phyloP scores from a whole-genome alignment of 2,329 filamentous ascomycete genomes.

The Neofusicoccum ribis region DNA sequence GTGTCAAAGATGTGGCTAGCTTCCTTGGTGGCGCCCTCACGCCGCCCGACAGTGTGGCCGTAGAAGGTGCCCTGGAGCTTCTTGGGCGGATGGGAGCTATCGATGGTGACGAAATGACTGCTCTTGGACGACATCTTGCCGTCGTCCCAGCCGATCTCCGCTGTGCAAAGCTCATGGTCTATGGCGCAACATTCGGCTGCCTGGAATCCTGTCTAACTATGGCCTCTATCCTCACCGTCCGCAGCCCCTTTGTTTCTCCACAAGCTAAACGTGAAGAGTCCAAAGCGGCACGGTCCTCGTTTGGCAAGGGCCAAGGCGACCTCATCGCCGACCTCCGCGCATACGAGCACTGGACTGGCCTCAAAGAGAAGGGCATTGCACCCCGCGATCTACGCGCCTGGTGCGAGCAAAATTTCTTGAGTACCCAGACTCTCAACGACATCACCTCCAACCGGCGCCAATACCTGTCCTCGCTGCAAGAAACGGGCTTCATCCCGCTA shows the following conservation, averaged over 20 bases:
- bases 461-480: slow-evolving; percentile 80
- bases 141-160: slow-evolving; percentile 93
- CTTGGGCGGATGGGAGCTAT: slow-evolving; percentile 85
- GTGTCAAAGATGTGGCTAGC: slow-evolving; percentile 73
- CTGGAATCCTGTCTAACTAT: slow-evolving; percentile 86
- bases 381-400: slow-evolving; percentile 68
- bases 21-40: slow-evolving; percentile 88
- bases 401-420: slow-evolving; percentile 85
- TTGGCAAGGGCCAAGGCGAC: slow-evolving; percentile 75
- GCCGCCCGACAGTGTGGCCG: slow-evolving; percentile 79
- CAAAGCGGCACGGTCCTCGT: slow-evolving; percentile 71
- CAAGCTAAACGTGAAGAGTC: slow-evolving; percentile 80
- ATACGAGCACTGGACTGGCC: slow-evolving; percentile 77
- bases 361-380: slow-evolving; percentile 57
- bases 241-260: slow-evolving; percentile 82
- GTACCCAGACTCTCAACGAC: slow-evolving; percentile 78
- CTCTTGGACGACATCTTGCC: slow-evolving; percentile 87
- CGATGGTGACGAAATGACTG: slow-evolving; percentile 82
- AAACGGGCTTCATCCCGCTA: slow-evolving; percentile 73
- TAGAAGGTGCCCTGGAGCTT: slow-evolving; percentile 79
- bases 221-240: slow-evolving; percentile 86
- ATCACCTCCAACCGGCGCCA: slow-evolving; percentile 84
- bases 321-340: slow-evolving; percentile 83
- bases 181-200: slow-evolving; percentile 90
- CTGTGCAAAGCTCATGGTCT: slow-evolving; percentile 93